Conservation (phyloP, 352 stramenopile genomes). For the Pythium rishiriense region DNA sequence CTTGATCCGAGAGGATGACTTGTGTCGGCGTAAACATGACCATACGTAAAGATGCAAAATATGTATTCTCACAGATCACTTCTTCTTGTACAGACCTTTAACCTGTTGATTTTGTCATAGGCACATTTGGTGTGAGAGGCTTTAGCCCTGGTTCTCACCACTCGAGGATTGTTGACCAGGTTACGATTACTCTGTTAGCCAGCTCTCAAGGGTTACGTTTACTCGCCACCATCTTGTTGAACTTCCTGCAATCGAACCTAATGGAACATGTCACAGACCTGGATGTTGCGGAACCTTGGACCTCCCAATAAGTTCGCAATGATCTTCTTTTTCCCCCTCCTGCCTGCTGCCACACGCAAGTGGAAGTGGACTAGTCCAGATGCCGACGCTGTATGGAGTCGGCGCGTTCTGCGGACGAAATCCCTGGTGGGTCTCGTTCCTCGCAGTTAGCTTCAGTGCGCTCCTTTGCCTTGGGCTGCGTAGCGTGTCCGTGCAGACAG, state of each 20-base stretch:
- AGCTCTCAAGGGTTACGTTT: not conserved
- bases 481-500: slow-evolving; percentile 66
- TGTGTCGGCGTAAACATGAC: not conserved
- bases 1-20: not conserved
- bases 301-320: slow-evolving; percentile 20
- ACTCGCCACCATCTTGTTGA: slow-evolving; percentile 11
- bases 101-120: no score
- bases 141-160: not conserved
- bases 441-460: slow-evolving; percentile 47
- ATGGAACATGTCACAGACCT: slow-evolving; percentile 20
- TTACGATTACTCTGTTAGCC: not conserved
- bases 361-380: slow-evolving; percentile 19
- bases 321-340: slow-evolving; percentile 28
- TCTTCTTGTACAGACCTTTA: not conserved
- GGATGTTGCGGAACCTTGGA: not conserved
- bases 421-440: slow-evolving; percentile 47
- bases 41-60: not conserved
- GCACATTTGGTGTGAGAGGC: not conserved
- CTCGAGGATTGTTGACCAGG: not conserved
- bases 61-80: not conserved
- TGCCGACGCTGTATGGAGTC: slow-evolving; percentile 58
- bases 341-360: not conserved
- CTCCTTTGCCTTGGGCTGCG: slow-evolving; percentile 59
- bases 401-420: slow-evolving; percentile 52
- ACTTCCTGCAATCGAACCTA: slow-evolving; percentile 23